Conservation (phyloP, 176 grass and related monocot genomes). For the Zea luxurians region DNA sequence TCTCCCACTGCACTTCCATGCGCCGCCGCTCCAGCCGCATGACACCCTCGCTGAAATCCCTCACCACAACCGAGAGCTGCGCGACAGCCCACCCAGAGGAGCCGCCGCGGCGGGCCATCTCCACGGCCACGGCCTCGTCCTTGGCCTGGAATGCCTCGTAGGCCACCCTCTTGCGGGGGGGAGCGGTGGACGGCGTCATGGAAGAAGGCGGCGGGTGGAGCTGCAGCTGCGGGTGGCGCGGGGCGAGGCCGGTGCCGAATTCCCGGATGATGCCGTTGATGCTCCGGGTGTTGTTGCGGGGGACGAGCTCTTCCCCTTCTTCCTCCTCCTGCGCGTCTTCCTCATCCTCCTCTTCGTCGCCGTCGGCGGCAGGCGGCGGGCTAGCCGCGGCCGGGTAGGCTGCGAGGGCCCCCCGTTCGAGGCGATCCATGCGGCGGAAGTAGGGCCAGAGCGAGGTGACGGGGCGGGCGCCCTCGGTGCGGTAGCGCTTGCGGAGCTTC, state of each 20-base stretch:
- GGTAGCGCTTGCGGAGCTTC: constrained; percentile 97
- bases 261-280: constrained; percentile 77
- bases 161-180: constrained; percentile 51
- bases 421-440: constrained; percentile 74
- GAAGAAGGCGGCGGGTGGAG: neutral
- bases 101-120: neutral
- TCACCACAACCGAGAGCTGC: constrained; percentile 50
- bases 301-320: constrained; percentile 39
- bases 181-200: constrained; percentile 45
- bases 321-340: constrained; percentile 40
- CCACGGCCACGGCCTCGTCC: constrained; percentile 36
- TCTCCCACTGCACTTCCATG: constrained; percentile 75
- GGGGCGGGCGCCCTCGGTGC: constrained; percentile 66
- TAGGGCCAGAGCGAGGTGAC: constrained; percentile 78
- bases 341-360: constrained; percentile 39
- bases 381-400: constrained; percentile 26
- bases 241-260: constrained; percentile 34
- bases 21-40: constrained; percentile 71
- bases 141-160: constrained; percentile 49
- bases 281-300: constrained; percentile 71
- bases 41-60: constrained; percentile 65
- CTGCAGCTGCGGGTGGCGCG: constrained; percentile 38
- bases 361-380: constrained; percentile 22
- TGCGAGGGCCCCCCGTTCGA: constrained; percentile 73
- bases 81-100: neutral